phyloP scores from a whole-genome alignment of 257 asterid species.

The Mentha longifolia region DNA sequence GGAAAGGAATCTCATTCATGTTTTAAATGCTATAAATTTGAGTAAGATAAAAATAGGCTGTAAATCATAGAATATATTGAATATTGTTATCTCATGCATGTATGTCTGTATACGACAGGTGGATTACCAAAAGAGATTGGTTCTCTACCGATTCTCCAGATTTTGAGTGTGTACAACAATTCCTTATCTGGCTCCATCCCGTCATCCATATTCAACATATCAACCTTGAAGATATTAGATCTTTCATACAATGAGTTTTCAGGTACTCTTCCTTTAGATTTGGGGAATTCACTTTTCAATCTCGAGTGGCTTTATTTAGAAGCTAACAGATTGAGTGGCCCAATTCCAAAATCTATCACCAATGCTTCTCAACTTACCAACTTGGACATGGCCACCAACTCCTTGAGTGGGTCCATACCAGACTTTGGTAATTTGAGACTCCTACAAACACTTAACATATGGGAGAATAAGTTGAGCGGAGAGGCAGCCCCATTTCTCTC shows the following conservation, averaged over 20 bases:
- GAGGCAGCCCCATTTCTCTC: too few relatives aligned
- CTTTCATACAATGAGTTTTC: background rate
- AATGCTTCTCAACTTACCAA: background rate
- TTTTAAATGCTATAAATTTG: too few relatives aligned
- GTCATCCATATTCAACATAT: constrained; percentile 10
- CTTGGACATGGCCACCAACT: background rate
- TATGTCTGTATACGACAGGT: too few relatives aligned
- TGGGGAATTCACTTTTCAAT: background rate
- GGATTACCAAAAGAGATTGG: background rate
- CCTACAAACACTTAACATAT: too few relatives aligned
- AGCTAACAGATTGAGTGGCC: background rate
- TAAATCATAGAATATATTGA: background rate
- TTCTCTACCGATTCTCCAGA: background rate
- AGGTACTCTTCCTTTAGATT: background rate
- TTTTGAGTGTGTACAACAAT: background rate
- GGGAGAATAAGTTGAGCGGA: too few relatives aligned
- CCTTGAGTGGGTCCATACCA: background rate
- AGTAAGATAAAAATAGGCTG: too few relatives aligned
- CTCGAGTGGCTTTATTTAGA: background rate
- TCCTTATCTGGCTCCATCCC: background rate
- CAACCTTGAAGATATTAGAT: background rate
- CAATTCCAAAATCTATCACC: background rate
- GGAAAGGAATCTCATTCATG: too few relatives aligned
- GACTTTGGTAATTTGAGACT: too few relatives aligned
- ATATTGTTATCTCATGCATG: background rate